Base-by-base conservation (phyloP, 2,329 filamentous ascomycete genomes). In the Colletotrichum plurivorum region DNA sequence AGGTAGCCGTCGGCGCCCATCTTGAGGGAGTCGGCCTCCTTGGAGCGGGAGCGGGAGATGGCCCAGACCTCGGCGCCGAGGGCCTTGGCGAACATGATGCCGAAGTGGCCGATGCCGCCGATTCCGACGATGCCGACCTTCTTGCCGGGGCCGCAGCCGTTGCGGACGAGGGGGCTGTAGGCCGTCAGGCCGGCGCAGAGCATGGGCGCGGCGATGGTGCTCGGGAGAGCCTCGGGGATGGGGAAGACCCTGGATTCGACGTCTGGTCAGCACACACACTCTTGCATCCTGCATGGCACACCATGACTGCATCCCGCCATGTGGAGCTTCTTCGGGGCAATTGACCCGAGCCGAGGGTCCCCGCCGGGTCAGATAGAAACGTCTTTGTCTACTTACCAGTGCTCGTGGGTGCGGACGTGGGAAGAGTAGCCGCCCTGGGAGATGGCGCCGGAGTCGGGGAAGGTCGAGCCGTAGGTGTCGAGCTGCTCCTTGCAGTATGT, bases 101-200 rank as follows among this genome's bases (percentile, higher is more conserved):
- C 92, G 74, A 92, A 92, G 80, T 94, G 92, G 6, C 92, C 92
- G 64, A 93, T 87, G 13, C 91, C 91, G 18, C 91, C 91, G 72
- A 94, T 83, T 71, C 93, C 93, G 9, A 94, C 88, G 70, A 95
- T 88, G 45, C 88, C 93, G 22, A 94, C 89, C 83, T 93, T 94
- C 84, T 93, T 94, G 71, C 94, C 93, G 1, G 92, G 92, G 0
- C 92, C 92, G 69, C 88, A 87, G 22, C 92, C 92, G 76, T 94
- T 90, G 56, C 93, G 88, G 72, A 93, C 90, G 15, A 97, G 85
- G 1, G 94, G 94, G 69, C 89, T 92, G 83, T 90, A 97, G 68
- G 90, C 90, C 4, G 94, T 97, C 73, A 97, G 85, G 71, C 94
- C 94, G 48, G 93, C 94, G 80, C 94, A 97, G 73, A 96, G 87